Evolutionary conservation across 148 eudicot genomes (phyloP), one percentile per base, ranked within the genome.

Genomic region (Heliosperma pusillum): DNA sequence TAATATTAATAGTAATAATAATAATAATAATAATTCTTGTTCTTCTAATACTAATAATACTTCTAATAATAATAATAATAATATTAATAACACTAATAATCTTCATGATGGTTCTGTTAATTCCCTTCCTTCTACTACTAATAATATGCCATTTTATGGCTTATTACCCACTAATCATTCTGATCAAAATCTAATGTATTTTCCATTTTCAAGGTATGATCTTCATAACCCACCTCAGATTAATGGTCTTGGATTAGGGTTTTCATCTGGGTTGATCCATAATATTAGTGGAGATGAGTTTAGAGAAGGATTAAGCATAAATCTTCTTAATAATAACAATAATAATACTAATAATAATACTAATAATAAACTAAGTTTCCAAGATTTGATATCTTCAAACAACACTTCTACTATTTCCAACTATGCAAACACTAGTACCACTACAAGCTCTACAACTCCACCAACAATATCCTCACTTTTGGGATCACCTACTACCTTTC

Each of bases 211-310:
- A 61, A 83, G 87, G 71, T 82, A 81, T 76, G 88, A 88, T 82
- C 82, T 83, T 69, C 75, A 74, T 12, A 73, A 78, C 78, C 65
- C 79, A 74, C 47, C 85, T 70, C 85, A 83, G 8, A 74, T 82
- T 73, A 81, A 74, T 78, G 78, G 67, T 42, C 66, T 88, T 71
- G 91, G 91, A 71, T 76, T 87, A 78, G 89, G 91, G 87, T 84
- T 83, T 80, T 80, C 85, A 44, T 62, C 77, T 36, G 77, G 80
- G 73, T 75, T 60, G 27, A 76, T 80, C 7, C 69, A 71, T 55
- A 56, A 69, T 36, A 67, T 44, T 62, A 21, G 70, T 29, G 33
- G 76, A 44, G 45, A 70, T 36, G 55, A 29, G 3, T 65, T 65
- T 33, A 30, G 44, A 33, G 10, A 58, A 19, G 22, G 10, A 0